Conservation (phyloP, 1,139 yeast species). For the Pichia norvegensis region DNA sequence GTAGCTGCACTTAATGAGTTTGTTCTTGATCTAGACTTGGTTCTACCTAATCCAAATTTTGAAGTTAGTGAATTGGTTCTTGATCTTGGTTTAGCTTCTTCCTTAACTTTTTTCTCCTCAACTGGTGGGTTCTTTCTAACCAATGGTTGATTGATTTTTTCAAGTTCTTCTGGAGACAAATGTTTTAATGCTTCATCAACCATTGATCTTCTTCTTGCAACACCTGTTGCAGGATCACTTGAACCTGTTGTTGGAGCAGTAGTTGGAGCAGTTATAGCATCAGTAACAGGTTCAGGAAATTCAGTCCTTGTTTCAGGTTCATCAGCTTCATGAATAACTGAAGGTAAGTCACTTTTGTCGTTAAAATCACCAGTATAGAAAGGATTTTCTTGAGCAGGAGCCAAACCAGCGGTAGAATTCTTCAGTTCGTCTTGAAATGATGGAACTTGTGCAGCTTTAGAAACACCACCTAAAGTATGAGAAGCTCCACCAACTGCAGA, state of each 20-base stretch:
- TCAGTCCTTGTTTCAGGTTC: constrained; percentile 1
- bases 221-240: constrained; percentile 5
- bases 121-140: constrained; percentile 5
- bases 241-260: constrained; percentile 4
- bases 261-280: not conserved
- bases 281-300: constrained; percentile 1
- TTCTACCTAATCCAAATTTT: not conserved
- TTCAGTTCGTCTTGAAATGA: constrained; percentile 6
- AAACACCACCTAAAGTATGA: constrained; percentile 1
- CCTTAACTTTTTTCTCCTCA: constrained; percentile 12
- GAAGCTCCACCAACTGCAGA: constrained; percentile 5
- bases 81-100: constrained; percentile 12
- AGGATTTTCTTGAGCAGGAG: constrained; percentile 13
- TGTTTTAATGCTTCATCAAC: constrained; percentile 26
- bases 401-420: constrained; percentile 11
- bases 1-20: constrained; percentile 8
- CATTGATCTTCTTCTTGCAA: constrained; percentile 24
- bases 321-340: constrained; percentile 14
- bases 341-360: constrained; percentile 14
- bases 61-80: constrained; percentile 18
- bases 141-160: constrained; percentile 24
- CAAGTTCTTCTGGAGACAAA: constrained; percentile 23
- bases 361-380: constrained; percentile 13
- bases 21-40: not conserved
- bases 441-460: constrained; percentile 9